These are phyloP conservation scores for Chlorella ohadii DNA, from an alignment of 139 green algal genomes.

Conservation along the genomic window DNA sequence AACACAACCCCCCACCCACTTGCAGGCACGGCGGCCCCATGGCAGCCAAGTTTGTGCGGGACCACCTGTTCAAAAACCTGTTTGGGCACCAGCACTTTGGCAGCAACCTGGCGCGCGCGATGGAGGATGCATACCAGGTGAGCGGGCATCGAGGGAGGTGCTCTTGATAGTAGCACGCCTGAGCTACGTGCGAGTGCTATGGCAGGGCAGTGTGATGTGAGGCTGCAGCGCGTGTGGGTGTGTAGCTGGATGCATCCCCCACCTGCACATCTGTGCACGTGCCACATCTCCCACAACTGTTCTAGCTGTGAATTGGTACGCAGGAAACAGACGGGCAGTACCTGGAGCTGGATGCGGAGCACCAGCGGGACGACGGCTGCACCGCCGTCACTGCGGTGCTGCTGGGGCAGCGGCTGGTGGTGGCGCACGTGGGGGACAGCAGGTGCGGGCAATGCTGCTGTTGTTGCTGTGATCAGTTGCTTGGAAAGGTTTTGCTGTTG, in stretches of 20 bases:
- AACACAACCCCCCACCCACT: too few species aligned
- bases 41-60: conserved; percentile 86
- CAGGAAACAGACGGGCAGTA: conserved; percentile 29
- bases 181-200: too few species aligned
- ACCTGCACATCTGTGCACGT: too few species aligned
- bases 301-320: too few species aligned
- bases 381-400: conserved; percentile 65
- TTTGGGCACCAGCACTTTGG: conserved; percentile 76
- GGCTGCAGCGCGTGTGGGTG: too few species aligned
- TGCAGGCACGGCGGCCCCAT: conserved; percentile 90
- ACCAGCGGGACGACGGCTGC: conserved; percentile 45
- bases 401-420: conserved; percentile 71
- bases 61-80: conserved; percentile 89
- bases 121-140: conserved; percentile 22
- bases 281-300: too few species aligned
- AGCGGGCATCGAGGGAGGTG: neutral
- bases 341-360: conserved; percentile 3
- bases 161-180: too few species aligned
- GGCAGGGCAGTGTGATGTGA: too few species aligned
- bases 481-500: too few species aligned
- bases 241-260: too few species aligned
- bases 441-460: neutral
- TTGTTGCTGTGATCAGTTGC: neutral
- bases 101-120: conserved; percentile 59
- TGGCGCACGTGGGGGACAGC: conserved; percentile 94